Conservation (phyloP, 78 protist genomes). For the Goniomonas avonlea region DNA sequence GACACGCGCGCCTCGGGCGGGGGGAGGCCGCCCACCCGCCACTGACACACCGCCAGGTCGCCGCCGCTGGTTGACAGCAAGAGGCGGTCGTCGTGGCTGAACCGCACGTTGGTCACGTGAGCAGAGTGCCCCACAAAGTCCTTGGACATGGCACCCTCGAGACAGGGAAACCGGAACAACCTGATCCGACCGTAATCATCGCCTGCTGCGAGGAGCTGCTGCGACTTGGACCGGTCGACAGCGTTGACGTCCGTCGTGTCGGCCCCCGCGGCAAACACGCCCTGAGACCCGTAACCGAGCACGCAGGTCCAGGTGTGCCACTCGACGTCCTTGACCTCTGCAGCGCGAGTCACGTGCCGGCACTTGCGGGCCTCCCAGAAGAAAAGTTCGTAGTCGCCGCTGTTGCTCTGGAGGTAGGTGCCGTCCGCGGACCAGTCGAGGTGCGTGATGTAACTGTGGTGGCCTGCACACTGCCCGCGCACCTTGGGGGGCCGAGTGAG, state of each 20-base stretch:
- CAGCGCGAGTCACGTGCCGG: no score
- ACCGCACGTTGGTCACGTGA: slow-evolving; percentile 44
- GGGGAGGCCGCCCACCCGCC: no score
- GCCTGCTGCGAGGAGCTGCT: slow-evolving; percentile 42
- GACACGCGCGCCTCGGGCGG: no score
- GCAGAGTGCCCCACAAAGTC: slow-evolving; percentile 36
- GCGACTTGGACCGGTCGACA: not conserved
- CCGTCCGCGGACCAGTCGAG: not conserved
- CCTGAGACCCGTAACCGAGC: no score
- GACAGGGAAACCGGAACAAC: slow-evolving; percentile 51
- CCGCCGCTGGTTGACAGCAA: slow-evolving; percentile 43
- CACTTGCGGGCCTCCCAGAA: no score
- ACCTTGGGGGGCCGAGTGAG: no score
- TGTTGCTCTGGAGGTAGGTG: not conserved
- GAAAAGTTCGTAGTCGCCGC: no score
- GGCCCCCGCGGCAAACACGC: no score
- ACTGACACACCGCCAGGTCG: slow-evolving; percentile 14
- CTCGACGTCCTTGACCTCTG: not conserved
- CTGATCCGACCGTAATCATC: slow-evolving; percentile 47
- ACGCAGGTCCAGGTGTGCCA: not conserved
- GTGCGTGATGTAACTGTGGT: no score
- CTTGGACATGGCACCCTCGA: not conserved
- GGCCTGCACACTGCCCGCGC: no score
- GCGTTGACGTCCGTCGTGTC: slow-evolving; percentile 34
- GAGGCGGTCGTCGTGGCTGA: not conserved